phyloP scores from a whole-genome alignment of 148 eudicot species.

The Bassia scoparia region DNA sequence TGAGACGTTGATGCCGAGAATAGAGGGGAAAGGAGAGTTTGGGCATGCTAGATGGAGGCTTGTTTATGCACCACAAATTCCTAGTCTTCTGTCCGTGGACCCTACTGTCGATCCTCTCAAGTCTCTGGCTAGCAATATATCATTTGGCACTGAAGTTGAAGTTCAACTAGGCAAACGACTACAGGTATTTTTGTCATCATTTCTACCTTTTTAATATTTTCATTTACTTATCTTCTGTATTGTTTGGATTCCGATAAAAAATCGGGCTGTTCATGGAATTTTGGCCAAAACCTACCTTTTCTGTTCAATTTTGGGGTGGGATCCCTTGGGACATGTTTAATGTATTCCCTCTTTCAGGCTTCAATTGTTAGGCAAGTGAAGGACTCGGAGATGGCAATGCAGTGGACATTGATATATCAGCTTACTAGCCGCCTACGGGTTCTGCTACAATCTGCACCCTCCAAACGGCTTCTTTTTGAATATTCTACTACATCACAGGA shows the following conservation, averaged over 20 bases:
- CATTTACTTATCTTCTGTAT: background rate
- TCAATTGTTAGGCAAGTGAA: conserved; percentile 96
- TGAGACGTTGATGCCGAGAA: conserved; percentile 94
- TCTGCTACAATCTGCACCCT: conserved; percentile 90
- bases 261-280: background rate
- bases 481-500: conserved; percentile 91
- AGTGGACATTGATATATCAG: conserved; percentile 98
- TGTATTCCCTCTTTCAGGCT: conserved; percentile 49
- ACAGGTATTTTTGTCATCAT: conserved; percentile 50
- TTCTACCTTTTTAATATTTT: background rate
- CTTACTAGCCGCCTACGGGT: conserved; percentile 94
- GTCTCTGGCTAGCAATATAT: conserved; percentile 91
- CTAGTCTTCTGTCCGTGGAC: conserved; percentile 92
- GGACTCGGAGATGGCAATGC: conserved; percentile 99
- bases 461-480: conserved; percentile 85
- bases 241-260: background rate
- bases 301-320: background rate
- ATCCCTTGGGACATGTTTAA: background rate
- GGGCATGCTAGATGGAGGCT: conserved; percentile 99
- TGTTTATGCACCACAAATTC: conserved; percentile 96
- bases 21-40: conserved; percentile 96
- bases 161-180: conserved; percentile 98
- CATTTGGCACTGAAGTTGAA: conserved; percentile 98
- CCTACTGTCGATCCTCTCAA: conserved; percentile 95
- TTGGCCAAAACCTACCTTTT: background rate